Base-by-base conservation (phyloP, 1,284 basidiomycete species). In the Cryptococcus maquisensis region DNA sequence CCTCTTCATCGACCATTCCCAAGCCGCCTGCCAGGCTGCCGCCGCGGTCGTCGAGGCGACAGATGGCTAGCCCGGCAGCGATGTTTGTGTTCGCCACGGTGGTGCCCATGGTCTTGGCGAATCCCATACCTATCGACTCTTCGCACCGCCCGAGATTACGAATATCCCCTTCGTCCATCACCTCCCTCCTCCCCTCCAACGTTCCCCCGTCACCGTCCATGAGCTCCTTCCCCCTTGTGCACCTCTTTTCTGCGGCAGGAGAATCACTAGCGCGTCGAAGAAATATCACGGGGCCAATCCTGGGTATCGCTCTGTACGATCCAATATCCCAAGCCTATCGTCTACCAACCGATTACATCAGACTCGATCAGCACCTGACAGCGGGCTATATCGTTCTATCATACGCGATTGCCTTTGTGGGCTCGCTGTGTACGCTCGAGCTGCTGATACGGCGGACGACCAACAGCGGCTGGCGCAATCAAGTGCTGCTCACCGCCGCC, bases 391-490 rank as follows among this genome's bases (percentile, higher is more conserved):
- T 79, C 61, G 69, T 78, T 16, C 65, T 79, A 3, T 72, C 72
- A 16, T 76, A 72, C 56, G 54, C 68, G 47, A 74, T 79, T 35
- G 71, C 77, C 1, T 68, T 76, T 47, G 67, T 77, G n/a, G 77
- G 77, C 15, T 67, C 72, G 7, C 62, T 76, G 38, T 76, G 75
- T 49, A 78, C 77, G 0, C 64, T 79, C 51, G 77, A 79, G 56
- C 66, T 79, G n/a, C 63, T 79, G 20, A 59, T 69, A 21, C 64
- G 64, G 18, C 68, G 76, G 32, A 79, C 77, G 3, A 76, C 76
- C 15, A 77, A 76, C 55, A 64, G 60, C 2, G 78, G 77, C 23
- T 51, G 60, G 28, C 66, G 67, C 42, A 79, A 79, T 62, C 63
- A 74, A 24, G 21, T 68, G 8, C 69, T 79, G 5, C 66, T 79